Conservation (phyloP, 2,329 filamentous ascomycete genomes). For the Alternaria sp. region DNA sequence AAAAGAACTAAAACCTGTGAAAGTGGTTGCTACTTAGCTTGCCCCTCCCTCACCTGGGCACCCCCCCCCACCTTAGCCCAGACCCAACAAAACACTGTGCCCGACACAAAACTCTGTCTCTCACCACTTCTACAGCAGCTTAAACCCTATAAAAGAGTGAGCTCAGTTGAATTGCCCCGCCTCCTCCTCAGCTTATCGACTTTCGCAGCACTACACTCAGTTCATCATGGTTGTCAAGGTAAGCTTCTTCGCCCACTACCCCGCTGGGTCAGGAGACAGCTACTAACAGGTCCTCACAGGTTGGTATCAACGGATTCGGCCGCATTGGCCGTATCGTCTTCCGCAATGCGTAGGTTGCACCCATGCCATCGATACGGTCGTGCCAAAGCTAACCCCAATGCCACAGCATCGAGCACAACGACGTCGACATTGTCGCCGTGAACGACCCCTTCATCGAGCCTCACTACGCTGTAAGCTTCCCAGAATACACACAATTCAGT, state of each 20-base stretch:
- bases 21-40: conserved; percentile 33
- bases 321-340: conserved; percentile 99
- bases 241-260: conserved; percentile 29
- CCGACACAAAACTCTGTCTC: conserved; percentile 34
- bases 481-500: conserved; percentile 11
- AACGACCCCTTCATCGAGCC: conserved; percentile 99
- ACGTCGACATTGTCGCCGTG: conserved; percentile 93
- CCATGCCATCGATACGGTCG: conserved; percentile 5
- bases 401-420: conserved; percentile 77
- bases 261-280: conserved; percentile 29
- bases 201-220: conserved; percentile 34
- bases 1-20: conserved; percentile 42
- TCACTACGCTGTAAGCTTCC: conserved; percentile 86
- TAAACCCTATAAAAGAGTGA: conserved; percentile 35
- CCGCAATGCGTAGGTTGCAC: conserved; percentile 81
- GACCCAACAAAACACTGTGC: conserved; percentile 43
- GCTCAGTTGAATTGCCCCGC: conserved; percentile 18
- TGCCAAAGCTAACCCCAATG: conserved; percentile 30
- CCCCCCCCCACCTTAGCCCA: conserved; percentile 38
- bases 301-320: conserved; percentile 99
- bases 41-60: conserved; percentile 35
- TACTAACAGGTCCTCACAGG: conserved; percentile 60
- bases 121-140: conserved; percentile 29
- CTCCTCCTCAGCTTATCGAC: conserved; percentile 25
- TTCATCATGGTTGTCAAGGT: conserved; percentile 60